Evolutionary conservation across 2,329 filamentous ascomycete genomes (phyloP).

Genomic region (Trichophyton verrucosum): DNA sequence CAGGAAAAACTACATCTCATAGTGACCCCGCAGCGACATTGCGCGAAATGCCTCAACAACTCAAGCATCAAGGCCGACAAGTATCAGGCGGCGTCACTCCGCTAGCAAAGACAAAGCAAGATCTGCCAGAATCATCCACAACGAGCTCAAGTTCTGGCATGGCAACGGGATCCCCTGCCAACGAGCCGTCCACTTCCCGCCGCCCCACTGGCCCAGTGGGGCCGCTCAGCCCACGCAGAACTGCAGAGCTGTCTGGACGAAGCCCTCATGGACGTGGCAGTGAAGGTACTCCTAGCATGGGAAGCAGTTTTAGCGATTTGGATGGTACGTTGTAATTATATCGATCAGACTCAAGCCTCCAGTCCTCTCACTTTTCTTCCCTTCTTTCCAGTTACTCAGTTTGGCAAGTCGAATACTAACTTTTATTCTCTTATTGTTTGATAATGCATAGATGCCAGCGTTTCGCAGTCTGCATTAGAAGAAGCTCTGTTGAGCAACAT

Average conservation of each 20-base stretch:
- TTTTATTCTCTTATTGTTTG: neutral
- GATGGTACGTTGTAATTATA: conserved; percentile 36
- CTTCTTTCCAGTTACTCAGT: too few species aligned
- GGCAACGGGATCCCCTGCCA: conserved; percentile 15
- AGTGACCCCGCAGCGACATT: conserved; percentile 32
- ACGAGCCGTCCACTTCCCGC: neutral
- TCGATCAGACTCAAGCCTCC: too few species aligned
- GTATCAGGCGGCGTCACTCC: conserved; percentile 17
- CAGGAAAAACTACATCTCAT: conserved; percentile 18
- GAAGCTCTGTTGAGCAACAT: conserved; percentile 53
- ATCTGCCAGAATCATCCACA: conserved; percentile 21
- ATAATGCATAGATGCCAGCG: conserved; percentile 41
- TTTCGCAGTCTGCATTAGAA: conserved; percentile 53
- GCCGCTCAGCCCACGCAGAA: conserved; percentile 31
- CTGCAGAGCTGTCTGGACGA: conserved; percentile 37
- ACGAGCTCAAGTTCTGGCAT: conserved; percentile 29
- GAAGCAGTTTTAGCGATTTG: conserved; percentile 53
- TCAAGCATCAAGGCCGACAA: conserved; percentile 19
- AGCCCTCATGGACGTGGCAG: conserved; percentile 39
- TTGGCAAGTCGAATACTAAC: neutral
- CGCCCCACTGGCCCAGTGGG: conserved; percentile 14
- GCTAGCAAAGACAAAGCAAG: conserved; percentile 2
- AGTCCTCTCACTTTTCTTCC: neutral
- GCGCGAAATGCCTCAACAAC: conserved; percentile 24
- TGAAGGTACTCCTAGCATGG: conserved; percentile 49